Percentiles rank a stretch among this genome's conserved stretches.
These are phyloP conservation scores for Rhazya stricta DNA, from an alignment of 257 asterid species.

Conservation along the genomic window DNA sequence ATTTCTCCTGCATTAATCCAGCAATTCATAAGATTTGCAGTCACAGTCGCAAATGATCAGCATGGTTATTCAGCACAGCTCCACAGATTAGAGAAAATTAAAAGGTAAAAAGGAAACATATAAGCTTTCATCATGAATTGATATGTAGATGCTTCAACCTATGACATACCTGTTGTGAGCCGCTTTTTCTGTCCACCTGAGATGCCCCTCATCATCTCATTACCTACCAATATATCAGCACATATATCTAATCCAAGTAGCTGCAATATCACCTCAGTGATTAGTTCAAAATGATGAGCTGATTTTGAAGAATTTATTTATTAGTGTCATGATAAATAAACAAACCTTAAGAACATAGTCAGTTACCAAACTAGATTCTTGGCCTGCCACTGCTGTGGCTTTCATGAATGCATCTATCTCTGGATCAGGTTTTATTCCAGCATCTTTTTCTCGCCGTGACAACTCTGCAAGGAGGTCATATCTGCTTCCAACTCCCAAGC, in stretches of 20 bases:
- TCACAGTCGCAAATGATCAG: neutral
- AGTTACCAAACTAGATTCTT: constrained; percentile 78
- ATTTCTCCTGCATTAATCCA: constrained; percentile 63
- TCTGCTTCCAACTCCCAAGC: constrained; percentile 89
- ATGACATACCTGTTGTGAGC: constrained; percentile 67
- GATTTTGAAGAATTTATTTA: neutral
- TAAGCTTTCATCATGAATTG: neutral
- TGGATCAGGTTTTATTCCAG: constrained; percentile 86
- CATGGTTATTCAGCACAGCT: neutral
- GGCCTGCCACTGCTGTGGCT: constrained; percentile 83
- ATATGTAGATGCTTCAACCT: neutral
- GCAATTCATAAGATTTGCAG: neutral
- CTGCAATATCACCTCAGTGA: constrained; percentile 29
- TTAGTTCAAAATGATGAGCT: neutral
- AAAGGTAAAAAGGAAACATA: neutral
- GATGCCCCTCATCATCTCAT: constrained; percentile 89
- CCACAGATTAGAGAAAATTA: neutral
- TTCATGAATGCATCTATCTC: constrained; percentile 94
- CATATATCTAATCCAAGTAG: constrained; percentile 92
- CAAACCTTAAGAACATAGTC: constrained; percentile 84
- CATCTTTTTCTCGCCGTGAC: constrained; percentile 71
- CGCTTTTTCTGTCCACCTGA: constrained; percentile 98
- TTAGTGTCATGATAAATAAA: constrained; percentile 8
- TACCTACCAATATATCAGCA: constrained; percentile 85
- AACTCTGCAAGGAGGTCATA: constrained; percentile 77